Evolutionary conservation across 208 protist genomes (phyloP).

Genomic region (Trypanosoma scelopori): DNA sequence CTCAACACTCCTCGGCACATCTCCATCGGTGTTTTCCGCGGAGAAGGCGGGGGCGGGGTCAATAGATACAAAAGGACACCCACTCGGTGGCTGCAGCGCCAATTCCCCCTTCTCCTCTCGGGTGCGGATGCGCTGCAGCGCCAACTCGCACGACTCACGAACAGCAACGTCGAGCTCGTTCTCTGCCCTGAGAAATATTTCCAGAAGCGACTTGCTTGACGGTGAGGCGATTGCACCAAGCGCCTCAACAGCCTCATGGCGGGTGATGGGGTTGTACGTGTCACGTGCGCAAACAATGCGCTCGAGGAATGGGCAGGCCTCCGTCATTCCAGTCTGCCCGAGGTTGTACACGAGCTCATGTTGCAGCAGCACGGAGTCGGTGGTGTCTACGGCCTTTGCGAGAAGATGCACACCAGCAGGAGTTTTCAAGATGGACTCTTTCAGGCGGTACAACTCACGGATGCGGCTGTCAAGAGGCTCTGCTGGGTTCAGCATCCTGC

Average conservation of each 20-base stretch:
- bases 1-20: constrained; percentile 41
- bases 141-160: constrained; percentile 95
- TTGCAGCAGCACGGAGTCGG: constrained; percentile 94
- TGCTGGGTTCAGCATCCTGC: constrained; percentile 64
- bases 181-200: constrained; percentile 43
- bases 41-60: constrained; percentile 91
- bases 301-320: constrained; percentile 79
- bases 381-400: constrained; percentile 74
- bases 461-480: constrained; percentile 82
- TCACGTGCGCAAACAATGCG: constrained; percentile 62
- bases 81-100: constrained; percentile 46
- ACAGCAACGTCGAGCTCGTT: constrained; percentile 73
- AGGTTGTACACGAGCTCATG: constrained; percentile 98
- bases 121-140: constrained; percentile 72
- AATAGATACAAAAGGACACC: constrained; percentile 84
- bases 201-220: constrained; percentile 43
- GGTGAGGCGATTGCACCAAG: constrained; percentile 85
- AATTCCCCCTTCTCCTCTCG: constrained; percentile 50
- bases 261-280: constrained; percentile 93
- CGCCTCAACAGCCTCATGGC: constrained; percentile 96
- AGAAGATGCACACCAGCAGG: constrained; percentile 52
- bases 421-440: constrained; percentile 70
- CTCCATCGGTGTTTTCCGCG: constrained; percentile 23
- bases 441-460: constrained; percentile 87
- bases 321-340: constrained; percentile 92